A percentile compares a stretch with the other conserved stretches of the same genome.
These are phyloP conservation scores for Podospora comata DNA, from an alignment of 495 filamentous ascomycete genomes.

Conservation along the genomic window DNA sequence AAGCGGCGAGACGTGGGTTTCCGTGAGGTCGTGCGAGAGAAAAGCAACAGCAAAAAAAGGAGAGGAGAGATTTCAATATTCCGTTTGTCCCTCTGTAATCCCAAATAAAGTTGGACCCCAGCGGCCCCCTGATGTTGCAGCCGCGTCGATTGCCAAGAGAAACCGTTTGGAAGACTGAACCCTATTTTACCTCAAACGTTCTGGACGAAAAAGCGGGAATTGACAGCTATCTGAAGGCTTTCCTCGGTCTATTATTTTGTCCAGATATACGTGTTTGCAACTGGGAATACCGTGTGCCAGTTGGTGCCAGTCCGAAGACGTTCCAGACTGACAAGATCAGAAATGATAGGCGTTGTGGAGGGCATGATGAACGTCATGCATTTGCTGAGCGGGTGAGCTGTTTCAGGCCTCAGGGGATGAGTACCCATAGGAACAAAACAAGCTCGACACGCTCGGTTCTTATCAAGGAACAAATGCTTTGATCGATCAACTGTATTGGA, in stretches of 20 bases:
- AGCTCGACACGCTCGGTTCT: background rate
- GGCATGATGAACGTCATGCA: background rate
- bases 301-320: background rate
- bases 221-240: too few species aligned
- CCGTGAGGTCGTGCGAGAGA: background rate
- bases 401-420: slow-evolving; percentile 6
- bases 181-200: background rate
- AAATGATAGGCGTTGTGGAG: background rate
- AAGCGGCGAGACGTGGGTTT: background rate
- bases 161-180: background rate
- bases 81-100: slow-evolving; percentile 1
- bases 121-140: background rate
- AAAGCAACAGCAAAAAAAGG: background rate
- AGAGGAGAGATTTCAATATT: background rate
- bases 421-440: background rate
- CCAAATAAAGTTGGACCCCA: background rate
- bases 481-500: background rate
- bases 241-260: too few species aligned
- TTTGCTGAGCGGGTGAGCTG: background rate
- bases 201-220: background rate
- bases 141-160: background rate
- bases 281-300: background rate
- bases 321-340: background rate
- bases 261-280: background rate
- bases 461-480: background rate